These are phyloP conservation scores for Nemania abortiva DNA, from an alignment of 2,329 filamentous ascomycete genomes.

Conservation along the genomic window DNA sequence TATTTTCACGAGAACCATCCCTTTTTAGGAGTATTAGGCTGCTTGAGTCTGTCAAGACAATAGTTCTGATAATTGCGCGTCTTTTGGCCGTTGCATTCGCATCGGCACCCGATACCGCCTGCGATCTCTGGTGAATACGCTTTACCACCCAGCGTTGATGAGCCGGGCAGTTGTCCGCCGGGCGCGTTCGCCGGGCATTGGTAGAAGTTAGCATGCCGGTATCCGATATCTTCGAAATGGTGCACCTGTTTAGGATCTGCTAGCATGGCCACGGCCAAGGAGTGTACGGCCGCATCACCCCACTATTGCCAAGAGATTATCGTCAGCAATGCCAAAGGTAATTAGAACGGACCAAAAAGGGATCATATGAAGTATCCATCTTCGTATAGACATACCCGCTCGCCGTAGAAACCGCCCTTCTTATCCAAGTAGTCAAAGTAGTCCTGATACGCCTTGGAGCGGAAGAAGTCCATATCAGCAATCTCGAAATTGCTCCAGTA, in stretches of 20 bases:
- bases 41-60: constrained; percentile 56
- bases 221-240: constrained; percentile 60
- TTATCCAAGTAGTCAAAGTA: constrained; percentile 57
- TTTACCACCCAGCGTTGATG: constrained; percentile 45
- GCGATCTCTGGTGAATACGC: constrained; percentile 48
- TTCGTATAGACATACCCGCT: constrained; percentile 52
- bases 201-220: constrained; percentile 54
- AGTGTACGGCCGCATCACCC: constrained; percentile 61
- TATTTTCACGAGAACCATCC: constrained; percentile 50
- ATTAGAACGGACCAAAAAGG: constrained; percentile 6
- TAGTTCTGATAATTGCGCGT: constrained; percentile 52
- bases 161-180: constrained; percentile 53
- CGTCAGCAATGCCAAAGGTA: constrained; percentile 15
- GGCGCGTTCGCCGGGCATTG: constrained; percentile 55
- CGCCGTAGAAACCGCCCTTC: constrained; percentile 59
- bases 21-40: constrained; percentile 50
- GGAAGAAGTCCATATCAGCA: constrained; percentile 60
- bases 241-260: constrained; percentile 56
- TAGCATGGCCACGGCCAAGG: constrained; percentile 58
- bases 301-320: constrained; percentile 47
- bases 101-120: constrained; percentile 57
- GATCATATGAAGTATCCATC: not conserved
- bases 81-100: constrained; percentile 54
- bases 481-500: constrained; percentile 65
- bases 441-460: constrained; percentile 55